Base-by-base conservation (phyloP, 1,139 yeast species). In the Suhomyces maxii region DNA sequence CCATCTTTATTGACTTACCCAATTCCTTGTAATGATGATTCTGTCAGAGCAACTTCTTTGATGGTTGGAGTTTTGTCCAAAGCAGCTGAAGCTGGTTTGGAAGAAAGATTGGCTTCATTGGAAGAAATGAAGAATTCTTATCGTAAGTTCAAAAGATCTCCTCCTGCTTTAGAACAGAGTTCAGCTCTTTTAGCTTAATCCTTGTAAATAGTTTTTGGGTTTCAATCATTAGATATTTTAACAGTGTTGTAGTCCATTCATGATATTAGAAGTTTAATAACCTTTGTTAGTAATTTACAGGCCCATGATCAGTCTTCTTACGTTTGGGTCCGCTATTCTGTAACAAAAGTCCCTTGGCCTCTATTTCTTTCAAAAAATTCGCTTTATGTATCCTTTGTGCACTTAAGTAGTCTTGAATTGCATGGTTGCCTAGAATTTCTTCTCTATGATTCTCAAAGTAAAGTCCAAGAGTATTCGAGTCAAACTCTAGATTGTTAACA, bases 21-120 rank as follows among this genome's bases (percentile, higher is more conserved):
- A 42, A 88, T 93, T 55, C 98, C 99, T 26, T 95, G 95, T 52
- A 93, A 93, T 61, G 98, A 93, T 65, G 98, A 91, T 64, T 86
- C 95, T n/a, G 71, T 83, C 49, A 80, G 99, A 63, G 81, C 95
- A 11, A 82, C 86, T 5, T 85, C 87, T 54, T 73, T 93, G 57
- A 79, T 93, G 60, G 73, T 83, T 45, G 97, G 99, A 50, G 84
- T 91, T 14, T 75, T 93, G 55, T 84, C 95, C 23, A 84, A 79
- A 60, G 90, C 98, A 13, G 98, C 95, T 26, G 84, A 86, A 63
- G 77, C 76, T 42, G 99, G 99, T 36, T 73, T 83, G 48, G 67
- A 74, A 39, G 77, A 73, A 50, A 80, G 96, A 63, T 64, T 81
- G 42, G 61, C 63, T 41, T 59, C 68, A 50, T 68, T 79, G 48